Base-by-base conservation (phyloP, 306 rosid genomes). In the Glycine latifolia region DNA sequence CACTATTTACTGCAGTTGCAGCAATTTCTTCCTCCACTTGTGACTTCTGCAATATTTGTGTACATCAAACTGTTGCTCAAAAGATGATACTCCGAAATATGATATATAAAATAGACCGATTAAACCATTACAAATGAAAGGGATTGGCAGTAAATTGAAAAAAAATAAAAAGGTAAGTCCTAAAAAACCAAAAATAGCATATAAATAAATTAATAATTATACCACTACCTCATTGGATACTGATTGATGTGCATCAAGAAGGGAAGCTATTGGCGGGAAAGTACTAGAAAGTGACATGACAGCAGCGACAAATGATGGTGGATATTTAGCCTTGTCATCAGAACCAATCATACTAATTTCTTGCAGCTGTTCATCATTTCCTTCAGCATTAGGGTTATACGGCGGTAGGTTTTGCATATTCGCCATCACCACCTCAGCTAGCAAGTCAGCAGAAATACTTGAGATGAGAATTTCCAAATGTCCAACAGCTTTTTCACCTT, bases 361-460 rank as follows among this genome's bases (percentile, higher is more conserved):
- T 81, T 89, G 89, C 88, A 95, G 81, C 62, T 78, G 88, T 71
- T 89, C 94, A 85, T 91, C 97, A 81, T 87, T 91, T 81, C 89
- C 94, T 77, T 90, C 93, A 69, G 82, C 79, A 41, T 84, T 88
- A 55, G 92, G 77, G 81, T 68, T 85, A 85, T 73, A 78, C 54
- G 86, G 89, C 77, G 97, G 97, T 76, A 95, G 89, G 87, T 90
- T 62, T 67, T 85, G 81, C 99, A 95, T 93, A 80, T 90, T 93
- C 77, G 92, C 94, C 87, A 95, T 93, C 74, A 95, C 99, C 80
- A 95, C 91, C 80, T 95, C 99, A 81, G 97, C 97, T 76, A 93
- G 83, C 90, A 93, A 83, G 87, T 95, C 99, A 47, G 97, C 91
- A 80, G 99, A 91, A 84, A 95, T 93, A 78, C 94, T 95, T 55